These are phyloP conservation scores for Postia placenta DNA, from an alignment of 768 basidiomycete species.

Conservation along the genomic window DNA sequence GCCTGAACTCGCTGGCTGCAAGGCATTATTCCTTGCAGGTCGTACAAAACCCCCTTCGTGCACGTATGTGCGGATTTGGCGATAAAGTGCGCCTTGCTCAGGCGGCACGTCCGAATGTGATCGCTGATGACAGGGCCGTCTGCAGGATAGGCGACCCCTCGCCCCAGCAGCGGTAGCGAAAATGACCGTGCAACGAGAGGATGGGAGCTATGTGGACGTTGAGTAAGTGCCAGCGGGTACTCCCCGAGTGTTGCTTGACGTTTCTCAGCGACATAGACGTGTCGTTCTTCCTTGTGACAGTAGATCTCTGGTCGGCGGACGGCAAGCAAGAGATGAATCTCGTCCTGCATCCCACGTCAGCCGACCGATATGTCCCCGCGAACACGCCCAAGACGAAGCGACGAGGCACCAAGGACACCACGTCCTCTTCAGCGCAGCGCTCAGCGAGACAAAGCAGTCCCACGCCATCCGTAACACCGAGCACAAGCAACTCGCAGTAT, in stretches of 20 bases:
- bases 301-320: conserved; percentile 89
- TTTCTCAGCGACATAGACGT: conserved; percentile 68
- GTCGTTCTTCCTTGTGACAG: conserved; percentile 85
- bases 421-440: conserved; percentile 13
- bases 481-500: conserved; percentile 13
- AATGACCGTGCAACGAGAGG: conserved; percentile 66
- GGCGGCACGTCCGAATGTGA: neutral
- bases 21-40: conserved; percentile 83
- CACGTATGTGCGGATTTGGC: conserved; percentile 94
- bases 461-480: conserved; percentile 5
- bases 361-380: conserved; percentile 63
- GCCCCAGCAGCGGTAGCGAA: conserved; percentile 88
- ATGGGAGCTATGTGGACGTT: conserved; percentile 62
- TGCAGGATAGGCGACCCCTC: conserved; percentile 84
- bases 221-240: conserved; percentile 48
- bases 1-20: too few relatives aligned
- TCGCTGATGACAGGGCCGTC: conserved; percentile 13
- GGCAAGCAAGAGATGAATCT: conserved; percentile 82
- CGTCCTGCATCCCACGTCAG: conserved; percentile 78
- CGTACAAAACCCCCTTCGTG: conserved; percentile 83
- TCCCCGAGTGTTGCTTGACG: conserved; percentile 3
- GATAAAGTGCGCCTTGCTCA: conserved; percentile 63
- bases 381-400: conserved; percentile 27
- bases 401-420: conserved; percentile 15
- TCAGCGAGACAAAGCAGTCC: conserved; percentile 16